Conservation (phyloP, 2,329 filamentous ascomycete genomes). For the Diaporthe eres region DNA sequence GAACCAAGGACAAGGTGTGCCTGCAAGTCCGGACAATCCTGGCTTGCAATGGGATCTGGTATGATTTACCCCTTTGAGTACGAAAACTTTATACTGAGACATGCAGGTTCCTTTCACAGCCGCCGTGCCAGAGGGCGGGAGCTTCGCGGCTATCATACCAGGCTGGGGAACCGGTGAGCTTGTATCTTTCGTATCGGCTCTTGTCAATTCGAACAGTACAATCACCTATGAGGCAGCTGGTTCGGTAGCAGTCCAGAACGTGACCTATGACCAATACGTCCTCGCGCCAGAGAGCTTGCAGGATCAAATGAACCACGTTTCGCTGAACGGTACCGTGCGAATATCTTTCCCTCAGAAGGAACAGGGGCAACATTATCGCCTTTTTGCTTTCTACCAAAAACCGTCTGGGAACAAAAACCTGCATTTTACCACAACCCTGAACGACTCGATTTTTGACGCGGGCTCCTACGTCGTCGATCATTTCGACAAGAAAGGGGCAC, state of each 20-base stretch:
- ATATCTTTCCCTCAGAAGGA: not conserved
- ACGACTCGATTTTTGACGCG: not conserved
- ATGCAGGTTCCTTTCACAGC: not conserved
- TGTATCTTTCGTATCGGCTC: not conserved
- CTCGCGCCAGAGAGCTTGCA: not conserved
- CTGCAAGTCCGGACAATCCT: not conserved
- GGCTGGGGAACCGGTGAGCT: not conserved
- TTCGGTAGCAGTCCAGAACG: not conserved
- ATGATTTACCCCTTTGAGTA: not conserved
- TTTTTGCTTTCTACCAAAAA: not conserved
- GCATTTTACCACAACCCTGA: not conserved
- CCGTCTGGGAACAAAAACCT: not conserved
- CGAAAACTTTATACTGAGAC: not conserved
- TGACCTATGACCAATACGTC: not conserved
- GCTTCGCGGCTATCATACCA: not conserved
- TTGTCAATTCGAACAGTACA: not conserved
- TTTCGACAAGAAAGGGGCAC: not conserved
- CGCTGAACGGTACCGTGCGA: not conserved
- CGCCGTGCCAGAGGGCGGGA: not conserved
- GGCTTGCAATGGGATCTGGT: conserved; percentile 1
- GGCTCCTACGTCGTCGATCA: not conserved
- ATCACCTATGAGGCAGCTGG: not conserved
- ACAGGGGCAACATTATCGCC: not conserved
- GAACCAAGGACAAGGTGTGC: not conserved
- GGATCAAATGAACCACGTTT: not conserved